Evolutionary conservation across 768 basidiomycete genomes (phyloP).

Genomic region (Pleurotus ostreatus): DNA sequence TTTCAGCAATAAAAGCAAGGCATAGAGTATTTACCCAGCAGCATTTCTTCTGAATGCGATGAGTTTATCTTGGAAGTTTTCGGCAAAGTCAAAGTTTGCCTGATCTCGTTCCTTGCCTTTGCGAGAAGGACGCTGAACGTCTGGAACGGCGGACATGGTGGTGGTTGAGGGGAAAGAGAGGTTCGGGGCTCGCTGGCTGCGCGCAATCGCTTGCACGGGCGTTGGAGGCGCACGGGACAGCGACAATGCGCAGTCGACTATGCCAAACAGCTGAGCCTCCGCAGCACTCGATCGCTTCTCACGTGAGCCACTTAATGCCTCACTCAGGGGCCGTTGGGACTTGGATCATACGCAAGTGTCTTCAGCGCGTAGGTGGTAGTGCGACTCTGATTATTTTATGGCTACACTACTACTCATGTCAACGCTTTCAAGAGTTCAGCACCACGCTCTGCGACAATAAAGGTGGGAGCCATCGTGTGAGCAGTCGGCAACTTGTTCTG

Average conservation of each 20-base stretch:
- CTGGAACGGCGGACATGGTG: slow-evolving; percentile 25
- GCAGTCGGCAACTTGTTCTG: no score
- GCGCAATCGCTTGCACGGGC: slow-evolving; percentile 1
- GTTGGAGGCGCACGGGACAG: slow-evolving; percentile 4
- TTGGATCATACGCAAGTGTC: no score
- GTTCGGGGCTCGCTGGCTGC: not conserved
- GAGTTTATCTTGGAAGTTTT: slow-evolving; percentile 50
- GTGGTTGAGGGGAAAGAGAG: slow-evolving; percentile 6
- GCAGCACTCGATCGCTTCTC: not conserved
- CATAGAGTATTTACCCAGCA: slow-evolving; percentile 43
- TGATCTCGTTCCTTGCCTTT: slow-evolving; percentile 42
- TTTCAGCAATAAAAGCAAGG: not conserved
- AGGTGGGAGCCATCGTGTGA: no score
- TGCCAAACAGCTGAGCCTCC: not conserved
- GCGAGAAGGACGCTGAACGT: slow-evolving; percentile 22
- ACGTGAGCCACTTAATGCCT: not conserved
- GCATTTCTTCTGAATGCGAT: slow-evolving; percentile 64
- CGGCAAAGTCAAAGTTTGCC: slow-evolving; percentile 17
- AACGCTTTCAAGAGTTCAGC: no score
- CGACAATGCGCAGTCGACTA: slow-evolving; percentile 4
- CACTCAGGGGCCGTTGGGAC: not conserved
- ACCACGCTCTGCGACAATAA: no score
- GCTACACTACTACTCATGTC: no score
- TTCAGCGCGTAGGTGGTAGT: no score
- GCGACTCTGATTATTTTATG: no score